A percentile compares a stretch with the other conserved stretches of the same genome.
Evolutionary conservation across 164 flowering plant genomes (phyloP).

Genomic region (Tetracentron sinense): DNA sequence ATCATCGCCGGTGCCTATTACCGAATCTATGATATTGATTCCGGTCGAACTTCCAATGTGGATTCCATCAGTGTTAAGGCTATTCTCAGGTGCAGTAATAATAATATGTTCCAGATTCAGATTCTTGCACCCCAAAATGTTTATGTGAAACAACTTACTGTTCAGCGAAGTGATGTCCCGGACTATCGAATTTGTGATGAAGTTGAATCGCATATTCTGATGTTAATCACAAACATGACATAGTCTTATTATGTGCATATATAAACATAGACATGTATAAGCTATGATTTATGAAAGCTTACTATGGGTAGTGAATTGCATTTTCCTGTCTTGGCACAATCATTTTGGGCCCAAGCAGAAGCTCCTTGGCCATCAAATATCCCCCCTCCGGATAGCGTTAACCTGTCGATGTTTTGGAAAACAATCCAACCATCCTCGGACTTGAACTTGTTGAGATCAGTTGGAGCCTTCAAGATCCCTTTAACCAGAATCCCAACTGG

Average conservation of each 20-base stretch:
- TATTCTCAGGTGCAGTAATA: slow-evolving; percentile 30
- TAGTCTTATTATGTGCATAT: neutral
- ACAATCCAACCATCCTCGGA: slow-evolving; percentile 36
- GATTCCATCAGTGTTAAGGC: slow-evolving; percentile 54
- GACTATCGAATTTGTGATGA: slow-evolving; percentile 26
- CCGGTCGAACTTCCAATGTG: slow-evolving; percentile 27
- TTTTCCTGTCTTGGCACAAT: slow-evolving; percentile 5
- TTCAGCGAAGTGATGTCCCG: slow-evolving; percentile 20
- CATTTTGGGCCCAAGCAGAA: slow-evolving; percentile 33
- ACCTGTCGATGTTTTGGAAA: slow-evolving; percentile 23
- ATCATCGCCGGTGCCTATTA: slow-evolving; percentile 44
- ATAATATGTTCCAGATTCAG: slow-evolving; percentile 14
- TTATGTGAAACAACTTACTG: slow-evolving; percentile 38
- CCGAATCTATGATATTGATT: slow-evolving; percentile 15
- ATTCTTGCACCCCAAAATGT: slow-evolving; percentile 24
- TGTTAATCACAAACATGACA: neutral
- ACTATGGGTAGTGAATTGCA: slow-evolving; percentile 40
- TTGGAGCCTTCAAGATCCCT: slow-evolving; percentile 30
- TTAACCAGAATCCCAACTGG: slow-evolving; percentile 7
- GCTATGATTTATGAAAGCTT: slow-evolving; percentile 9
- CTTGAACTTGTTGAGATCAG: neutral
- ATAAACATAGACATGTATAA: neutral
- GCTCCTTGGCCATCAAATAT: slow-evolving; percentile 46
- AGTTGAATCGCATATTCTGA: slow-evolving; percentile 34
- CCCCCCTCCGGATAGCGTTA: slow-evolving; percentile 43